These are phyloP conservation scores for Arthrobotrys conoides DNA, from an alignment of 2,329 filamentous ascomycete genomes.

Conservation along the genomic window DNA sequence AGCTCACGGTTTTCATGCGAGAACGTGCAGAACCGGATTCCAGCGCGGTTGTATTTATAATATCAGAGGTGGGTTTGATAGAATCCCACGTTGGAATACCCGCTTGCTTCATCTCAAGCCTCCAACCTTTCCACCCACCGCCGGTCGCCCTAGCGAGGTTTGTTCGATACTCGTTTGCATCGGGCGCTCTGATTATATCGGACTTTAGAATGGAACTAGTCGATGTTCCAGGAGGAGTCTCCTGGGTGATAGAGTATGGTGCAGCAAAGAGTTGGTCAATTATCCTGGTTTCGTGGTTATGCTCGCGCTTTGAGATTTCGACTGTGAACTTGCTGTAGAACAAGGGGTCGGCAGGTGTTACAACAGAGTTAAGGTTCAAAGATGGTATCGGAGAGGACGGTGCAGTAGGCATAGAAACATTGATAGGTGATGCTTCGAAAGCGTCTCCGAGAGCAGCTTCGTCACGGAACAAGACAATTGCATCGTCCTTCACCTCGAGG, in stretches of 20 bases:
- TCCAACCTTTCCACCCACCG: slow-evolving; percentile 49
- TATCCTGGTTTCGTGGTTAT: slow-evolving; percentile 48
- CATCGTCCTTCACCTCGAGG: slow-evolving; percentile 43
- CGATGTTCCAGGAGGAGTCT: slow-evolving; percentile 49
- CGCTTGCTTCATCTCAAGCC: slow-evolving; percentile 50
- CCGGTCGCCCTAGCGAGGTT: slow-evolving; percentile 27
- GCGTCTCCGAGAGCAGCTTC: slow-evolving; percentile 24
- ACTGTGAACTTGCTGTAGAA: slow-evolving; percentile 20
- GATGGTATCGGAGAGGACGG: slow-evolving; percentile 41
- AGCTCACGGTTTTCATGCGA: slow-evolving; percentile 19
- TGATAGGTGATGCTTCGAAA: slow-evolving; percentile 40
- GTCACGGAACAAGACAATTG: slow-evolving; percentile 49
- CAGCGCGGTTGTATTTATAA: neutral
- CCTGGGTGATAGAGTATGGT: slow-evolving; percentile 28
- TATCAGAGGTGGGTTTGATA: slow-evolving; percentile 37
- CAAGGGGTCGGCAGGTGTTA: neutral
- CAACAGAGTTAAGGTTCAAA: neutral
- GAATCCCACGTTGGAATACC: slow-evolving; percentile 39
- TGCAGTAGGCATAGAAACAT: slow-evolving; percentile 24
- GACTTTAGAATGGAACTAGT: slow-evolving; percentile 6
- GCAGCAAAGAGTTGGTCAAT: slow-evolving; percentile 42
- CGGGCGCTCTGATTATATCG: neutral
- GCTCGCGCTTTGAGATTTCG: slow-evolving; percentile 37
- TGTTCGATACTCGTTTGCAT: slow-evolving; percentile 22
- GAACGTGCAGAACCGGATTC: neutral